phyloP scores from a whole-genome alignment of 352 stramenopile genomes.

The Plasmopara halstedii region DNA sequence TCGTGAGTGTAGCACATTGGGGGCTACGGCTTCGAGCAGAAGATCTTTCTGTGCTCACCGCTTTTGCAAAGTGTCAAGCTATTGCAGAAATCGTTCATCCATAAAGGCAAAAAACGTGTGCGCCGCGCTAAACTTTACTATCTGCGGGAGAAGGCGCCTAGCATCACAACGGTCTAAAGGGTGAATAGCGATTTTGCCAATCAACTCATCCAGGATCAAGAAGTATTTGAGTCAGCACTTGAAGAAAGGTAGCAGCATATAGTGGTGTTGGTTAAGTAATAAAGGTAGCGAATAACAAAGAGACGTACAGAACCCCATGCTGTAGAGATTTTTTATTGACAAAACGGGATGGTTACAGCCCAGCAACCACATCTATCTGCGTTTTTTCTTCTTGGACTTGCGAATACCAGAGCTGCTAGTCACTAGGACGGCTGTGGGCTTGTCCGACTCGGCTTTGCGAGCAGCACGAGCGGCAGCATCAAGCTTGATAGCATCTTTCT shows the following conservation, averaged over 20 bases:
- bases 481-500: slow-evolving; percentile 77
- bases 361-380: slow-evolving; percentile 36
- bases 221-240: too few relatives aligned
- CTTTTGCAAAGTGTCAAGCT: slow-evolving; percentile 85
- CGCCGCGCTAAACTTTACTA: slow-evolving; percentile 88
- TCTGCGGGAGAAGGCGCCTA: slow-evolving; percentile 76
- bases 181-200: not conserved
- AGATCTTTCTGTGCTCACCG: slow-evolving; percentile 85
- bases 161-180: slow-evolving; percentile 80
- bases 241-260: too few relatives aligned
- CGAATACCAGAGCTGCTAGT: slow-evolving; percentile 51
- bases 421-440: slow-evolving; percentile 50
- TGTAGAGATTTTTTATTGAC: too few relatives aligned
- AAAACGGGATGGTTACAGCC: not conserved
- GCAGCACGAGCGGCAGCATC: slow-evolving; percentile 71
- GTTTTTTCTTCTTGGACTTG: slow-evolving; percentile 85
- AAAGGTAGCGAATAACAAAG: too few relatives aligned
- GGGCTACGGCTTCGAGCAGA: slow-evolving; percentile 82
- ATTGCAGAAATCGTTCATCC: slow-evolving; percentile 84
- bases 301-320: too few relatives aligned
- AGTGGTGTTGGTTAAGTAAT: too few relatives aligned
- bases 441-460: slow-evolving; percentile 56
- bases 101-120: slow-evolving; percentile 88
- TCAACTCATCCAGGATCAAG: not conserved
- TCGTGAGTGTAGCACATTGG: slow-evolving; percentile 56